These are phyloP conservation scores for Cytospora piceicola DNA, from an alignment of 2,329 filamentous ascomycete genomes.

Conservation along the genomic window DNA sequence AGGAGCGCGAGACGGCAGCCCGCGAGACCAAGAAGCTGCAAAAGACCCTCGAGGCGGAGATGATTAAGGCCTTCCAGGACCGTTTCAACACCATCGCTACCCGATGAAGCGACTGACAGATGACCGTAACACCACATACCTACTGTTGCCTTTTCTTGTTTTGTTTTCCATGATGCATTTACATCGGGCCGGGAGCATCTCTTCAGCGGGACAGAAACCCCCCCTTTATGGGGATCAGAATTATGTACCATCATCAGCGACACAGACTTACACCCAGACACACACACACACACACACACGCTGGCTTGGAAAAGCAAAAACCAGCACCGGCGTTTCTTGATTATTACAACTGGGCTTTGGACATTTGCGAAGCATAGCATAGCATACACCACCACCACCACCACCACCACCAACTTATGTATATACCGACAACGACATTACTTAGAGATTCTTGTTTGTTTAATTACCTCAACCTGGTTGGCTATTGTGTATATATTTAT, in stretches of 20 bases:
- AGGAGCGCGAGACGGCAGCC: constrained; percentile 74
- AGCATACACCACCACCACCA: background rate
- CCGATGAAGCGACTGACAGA: constrained; percentile 2
- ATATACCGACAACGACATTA: constrained; percentile 18
- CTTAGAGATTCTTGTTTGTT: constrained; percentile 10
- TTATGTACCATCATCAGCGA: constrained; percentile 19
- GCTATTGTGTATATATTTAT: constrained; percentile 24
- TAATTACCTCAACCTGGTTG: constrained; percentile 22
- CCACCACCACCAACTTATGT: constrained; percentile 7
- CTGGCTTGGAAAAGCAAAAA: constrained; percentile 10
- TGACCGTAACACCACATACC: background rate
- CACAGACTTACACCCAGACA: background rate
- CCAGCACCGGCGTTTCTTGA: constrained; percentile 28
- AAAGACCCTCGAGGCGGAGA: constrained; percentile 67
- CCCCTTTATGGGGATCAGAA: background rate
- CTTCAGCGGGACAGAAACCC: constrained; percentile 9
- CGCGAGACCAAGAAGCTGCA: constrained; percentile 72
- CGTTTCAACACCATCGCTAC: constrained; percentile 42
- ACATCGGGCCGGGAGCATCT: constrained; percentile 23
- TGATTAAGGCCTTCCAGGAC: constrained; percentile 55
- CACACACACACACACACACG: background rate
- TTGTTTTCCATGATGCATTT: constrained; percentile 28
- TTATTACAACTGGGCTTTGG: constrained; percentile 23
- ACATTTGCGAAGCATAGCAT: constrained; percentile 21
- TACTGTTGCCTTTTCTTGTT: background rate